Evolutionary conservation across 2,329 filamentous ascomycete species (phyloP), one percentile per base, ranked within the genome.

Genomic region (Paecilomyces sp.): DNA sequence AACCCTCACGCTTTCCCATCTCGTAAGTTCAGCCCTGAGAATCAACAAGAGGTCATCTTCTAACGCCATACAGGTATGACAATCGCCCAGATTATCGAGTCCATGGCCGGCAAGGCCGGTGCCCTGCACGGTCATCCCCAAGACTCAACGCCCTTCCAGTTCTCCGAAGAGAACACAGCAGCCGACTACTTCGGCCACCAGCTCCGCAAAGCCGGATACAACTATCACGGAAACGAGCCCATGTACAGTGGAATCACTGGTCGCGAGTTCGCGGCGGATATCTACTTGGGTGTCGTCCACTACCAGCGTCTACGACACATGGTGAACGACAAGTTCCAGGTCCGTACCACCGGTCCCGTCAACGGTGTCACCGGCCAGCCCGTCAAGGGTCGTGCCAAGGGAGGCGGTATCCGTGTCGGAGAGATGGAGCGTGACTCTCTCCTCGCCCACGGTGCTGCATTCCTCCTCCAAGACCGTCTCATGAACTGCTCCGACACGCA

Each of bases 291-390:
- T 54, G 88, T 97, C 11, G 94, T 99, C 62, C 97, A 97, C 82
- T 99, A 99, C 82, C 94, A 99, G 78, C 88, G 94, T 75, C 84
- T 99, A 62, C 85, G 94, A 74, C 94, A 99, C 87, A 99, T 99
- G 94, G 94, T 99, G 59, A 97, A 97, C 84, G 94, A 99, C 78
- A 99, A 99, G 78, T 99, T 90, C 82, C 94, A 99, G 76, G 94
- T 97, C 59, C 88, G 94, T 76, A 97, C 94, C 2, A 97, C 94
- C 0, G 94, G 94, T 58, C 92, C 92, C 0, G 89, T 97, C 52
- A 94, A 94, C 58, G 85, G 88, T 25, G 86, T 94, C 15, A 97
- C 93, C 0, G 92, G 93, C 33, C 94, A 99, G 74, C 94, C 94
- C 50, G 94, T 99, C 82, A 97, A 97, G 81, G 94, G 94, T 64